Conservation (phyloP, 2,329 filamentous ascomycete genomes). For the Pestalotiopsis fici region DNA sequence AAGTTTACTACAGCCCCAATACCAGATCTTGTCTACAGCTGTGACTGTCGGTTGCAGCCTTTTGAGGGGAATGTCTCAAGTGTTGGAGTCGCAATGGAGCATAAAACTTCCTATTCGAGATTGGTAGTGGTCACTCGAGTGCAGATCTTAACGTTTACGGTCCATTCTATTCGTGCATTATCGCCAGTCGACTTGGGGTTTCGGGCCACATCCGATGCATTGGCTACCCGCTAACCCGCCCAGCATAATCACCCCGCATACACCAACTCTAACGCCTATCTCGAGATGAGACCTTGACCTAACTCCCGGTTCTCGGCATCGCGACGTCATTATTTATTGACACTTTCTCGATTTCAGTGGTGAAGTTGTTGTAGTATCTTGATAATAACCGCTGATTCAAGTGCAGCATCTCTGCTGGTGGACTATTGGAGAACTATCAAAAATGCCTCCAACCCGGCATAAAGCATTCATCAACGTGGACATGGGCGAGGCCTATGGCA, state of each 20-base stretch:
- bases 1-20: not conserved
- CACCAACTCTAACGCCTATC: not conserved
- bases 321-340: not conserved
- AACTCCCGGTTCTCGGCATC: not conserved
- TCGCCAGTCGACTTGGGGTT: too few species aligned
- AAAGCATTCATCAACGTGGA: slow-evolving; percentile 40
- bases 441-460: not conserved
- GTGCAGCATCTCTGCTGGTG: not conserved
- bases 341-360: not conserved
- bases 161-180: not conserved
- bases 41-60: not conserved
- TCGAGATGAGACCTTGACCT: not conserved
- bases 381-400: too few species aligned
- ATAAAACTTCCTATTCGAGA: not conserved
- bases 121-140: not conserved
- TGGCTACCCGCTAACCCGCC: too few species aligned
- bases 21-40: too few species aligned
- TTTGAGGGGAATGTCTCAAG: not conserved
- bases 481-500: slow-evolving; percentile 47
- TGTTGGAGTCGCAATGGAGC: not conserved
- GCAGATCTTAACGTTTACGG: not conserved
- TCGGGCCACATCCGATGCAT: not conserved
- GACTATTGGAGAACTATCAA: not conserved
- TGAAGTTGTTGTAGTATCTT: too few species aligned
- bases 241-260: not conserved